A percentile compares a stretch with the other conserved stretches of the same genome.
These are phyloP conservation scores for Skeletonema tropicum DNA, from an alignment of 108 stramenopile genomes.

Conservation along the genomic window DNA sequence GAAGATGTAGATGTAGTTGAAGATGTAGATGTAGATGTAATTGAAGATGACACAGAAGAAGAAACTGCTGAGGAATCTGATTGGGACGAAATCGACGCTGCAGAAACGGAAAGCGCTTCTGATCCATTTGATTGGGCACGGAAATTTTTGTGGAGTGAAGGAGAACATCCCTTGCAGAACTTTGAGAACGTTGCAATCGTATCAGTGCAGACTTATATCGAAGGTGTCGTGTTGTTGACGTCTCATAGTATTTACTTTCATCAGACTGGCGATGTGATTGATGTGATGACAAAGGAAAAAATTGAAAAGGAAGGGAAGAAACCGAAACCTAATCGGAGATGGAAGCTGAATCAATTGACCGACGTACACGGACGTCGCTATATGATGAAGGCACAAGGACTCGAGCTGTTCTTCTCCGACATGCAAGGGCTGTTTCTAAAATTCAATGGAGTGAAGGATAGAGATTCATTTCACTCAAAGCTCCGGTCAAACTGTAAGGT, in stretches of 20 bases:
- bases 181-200: slow-evolving; percentile 78
- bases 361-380: slow-evolving; percentile 91
- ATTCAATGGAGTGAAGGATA: slow-evolving; percentile 76
- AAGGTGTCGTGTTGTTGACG: slow-evolving; percentile 76
- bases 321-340: slow-evolving; percentile 51
- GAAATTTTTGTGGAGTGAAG: slow-evolving; percentile 77
- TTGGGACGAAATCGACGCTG: slow-evolving; percentile 7
- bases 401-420: slow-evolving; percentile 93
- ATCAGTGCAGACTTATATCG: slow-evolving; percentile 55
- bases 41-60: slow-evolving; percentile 22
- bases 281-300: slow-evolving; percentile 76
- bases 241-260: slow-evolving; percentile 84
- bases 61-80: slow-evolving; percentile 18
- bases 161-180: slow-evolving; percentile 66
- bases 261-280: slow-evolving; percentile 59
- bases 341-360: slow-evolving; percentile 73
- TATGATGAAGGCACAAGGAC: slow-evolving; percentile 86
- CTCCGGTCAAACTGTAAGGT: slow-evolving; percentile 79
- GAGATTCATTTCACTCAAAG: slow-evolving; percentile 83
- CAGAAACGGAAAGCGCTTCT: slow-evolving; percentile 53
- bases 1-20: not conserved
- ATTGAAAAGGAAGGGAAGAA: slow-evolving; percentile 29
- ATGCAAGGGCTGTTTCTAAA: slow-evolving; percentile 86
- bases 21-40: no score
- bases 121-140: slow-evolving; percentile 80